These are phyloP conservation scores for Suhomyces anneliseae DNA, from an alignment of 1,139 yeast genomes.

Conservation along the genomic window DNA sequence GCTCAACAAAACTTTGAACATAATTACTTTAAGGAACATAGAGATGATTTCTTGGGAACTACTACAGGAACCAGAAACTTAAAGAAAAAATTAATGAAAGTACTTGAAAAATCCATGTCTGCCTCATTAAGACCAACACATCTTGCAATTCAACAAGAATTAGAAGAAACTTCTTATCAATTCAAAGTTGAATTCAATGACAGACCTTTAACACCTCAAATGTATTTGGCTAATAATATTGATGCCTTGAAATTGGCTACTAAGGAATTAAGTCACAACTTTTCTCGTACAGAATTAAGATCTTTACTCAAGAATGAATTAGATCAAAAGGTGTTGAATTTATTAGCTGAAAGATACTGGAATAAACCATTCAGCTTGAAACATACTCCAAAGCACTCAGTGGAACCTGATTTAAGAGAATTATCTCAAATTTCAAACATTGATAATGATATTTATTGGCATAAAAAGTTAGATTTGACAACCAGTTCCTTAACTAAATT, in stretches of 20 bases:
- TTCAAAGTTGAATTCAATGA: conserved; percentile 97
- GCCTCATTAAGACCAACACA: conserved; percentile 86
- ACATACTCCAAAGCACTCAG: conserved; percentile 11
- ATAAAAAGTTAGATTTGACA: conserved; percentile 77
- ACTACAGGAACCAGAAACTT: conserved; percentile 75
- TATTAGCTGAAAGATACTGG: conserved; percentile 92
- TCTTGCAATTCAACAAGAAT: conserved; percentile 79
- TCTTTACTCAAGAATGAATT: conserved; percentile 77
- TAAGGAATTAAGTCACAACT: conserved; percentile 79
- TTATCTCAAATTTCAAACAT: conserved; percentile 48
- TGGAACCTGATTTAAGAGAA: conserved; percentile 56
- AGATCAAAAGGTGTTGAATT: conserved; percentile 84
- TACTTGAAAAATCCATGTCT: conserved; percentile 90
- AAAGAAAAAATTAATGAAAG: conserved; percentile 78
- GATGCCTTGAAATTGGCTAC: conserved; percentile 85
- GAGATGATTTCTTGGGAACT: conserved; percentile 60
- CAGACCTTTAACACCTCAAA: conserved; percentile 87
- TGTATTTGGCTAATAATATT: conserved; percentile 87
- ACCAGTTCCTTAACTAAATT: conserved; percentile 83
- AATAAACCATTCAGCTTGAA: conserved; percentile 53
- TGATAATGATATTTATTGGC: conserved; percentile 82
- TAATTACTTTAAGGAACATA: conserved; percentile 58
- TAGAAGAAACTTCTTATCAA: conserved; percentile 89
- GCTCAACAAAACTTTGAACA: conserved; percentile 70
- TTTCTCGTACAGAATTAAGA: conserved; percentile 80